Base-by-base conservation (phyloP, 2,329 filamentous ascomycete genomes). In the Diaporthe aspalathi region DNA sequence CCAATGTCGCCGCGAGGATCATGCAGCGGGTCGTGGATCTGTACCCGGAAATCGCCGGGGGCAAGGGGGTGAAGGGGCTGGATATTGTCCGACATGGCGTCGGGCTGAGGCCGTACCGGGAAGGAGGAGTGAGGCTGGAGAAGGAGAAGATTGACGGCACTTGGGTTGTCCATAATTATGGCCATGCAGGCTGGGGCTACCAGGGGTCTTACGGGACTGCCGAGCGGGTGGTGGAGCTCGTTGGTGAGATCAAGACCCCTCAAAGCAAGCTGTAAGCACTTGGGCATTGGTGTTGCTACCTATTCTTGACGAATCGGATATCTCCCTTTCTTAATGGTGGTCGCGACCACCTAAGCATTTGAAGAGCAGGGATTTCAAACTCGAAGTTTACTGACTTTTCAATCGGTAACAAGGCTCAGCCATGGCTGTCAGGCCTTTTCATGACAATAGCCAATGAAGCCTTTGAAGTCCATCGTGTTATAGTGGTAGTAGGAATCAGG, bases 361-460 rank as follows among this genome's bases (percentile, higher is more conserved):
- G 9, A 40, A 16, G 1, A 54, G 29, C 1, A 91, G 93, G 73
- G 99, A 99, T 77, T 88, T 86, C 6, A 20, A 20, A 7, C 35
- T 38, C 9, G 35, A 12, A 38, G 12, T 38, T 38, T 12, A 7
- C 86, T 99, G 45, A 92, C 87, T 1, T 99, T 50, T 91, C 91
- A 38, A 95, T 99, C 74, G 94, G 97, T 75, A 96, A 98, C 78
- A 92, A 93, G 81, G 95, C 96, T 0, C 96, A 99, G 78, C 94
- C 96, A 0, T 99, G 96, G 96, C 89, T 99, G 0, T n/a, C n/a
- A n/a, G n/a, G n/a, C n/a, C n/a, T n/a, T n/a, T n/a, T n/a, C n/a
- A n/a, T n/a, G n/a, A n/a, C n/a, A n/a, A n/a, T n/a, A n/a, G n/a
- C n/a, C n/a, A n/a, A n/a, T n/a, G n/a, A n/a, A n/a, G n/a, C n/a